Evolutionary conservation across 2,329 filamentous ascomycete genomes (phyloP).

Genomic region (Arthrobotrys musiformis): DNA sequence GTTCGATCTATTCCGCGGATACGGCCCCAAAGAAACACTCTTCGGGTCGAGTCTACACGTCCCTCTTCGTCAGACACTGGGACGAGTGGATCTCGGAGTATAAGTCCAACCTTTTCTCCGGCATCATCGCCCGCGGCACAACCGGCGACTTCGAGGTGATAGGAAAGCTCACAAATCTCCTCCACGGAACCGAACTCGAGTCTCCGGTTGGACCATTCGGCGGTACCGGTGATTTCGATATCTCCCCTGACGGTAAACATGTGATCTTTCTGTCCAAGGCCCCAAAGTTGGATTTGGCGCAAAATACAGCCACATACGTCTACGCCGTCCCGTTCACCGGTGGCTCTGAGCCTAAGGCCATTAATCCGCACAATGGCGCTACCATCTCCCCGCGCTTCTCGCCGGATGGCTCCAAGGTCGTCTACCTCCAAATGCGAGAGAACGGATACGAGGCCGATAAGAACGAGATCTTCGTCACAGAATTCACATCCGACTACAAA

Average conservation of each 20-base stretch:
- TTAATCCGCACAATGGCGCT: slow-evolving; percentile 61
- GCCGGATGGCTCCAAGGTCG: slow-evolving; percentile 75
- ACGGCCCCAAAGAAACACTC: slow-evolving; percentile 71
- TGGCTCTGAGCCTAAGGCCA: slow-evolving; percentile 61
- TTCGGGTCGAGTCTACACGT: slow-evolving; percentile 76
- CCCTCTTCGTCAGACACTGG: slow-evolving; percentile 84
- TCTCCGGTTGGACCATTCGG: slow-evolving; percentile 82
- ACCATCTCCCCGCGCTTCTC: slow-evolving; percentile 70
- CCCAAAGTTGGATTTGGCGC: slow-evolving; percentile 75
- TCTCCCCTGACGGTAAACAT: slow-evolving; percentile 69
- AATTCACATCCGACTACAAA: slow-evolving; percentile 58
- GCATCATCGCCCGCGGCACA: slow-evolving; percentile 67
- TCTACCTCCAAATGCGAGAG: slow-evolving; percentile 81
- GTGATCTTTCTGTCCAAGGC: slow-evolving; percentile 81
- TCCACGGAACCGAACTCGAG: slow-evolving; percentile 71
- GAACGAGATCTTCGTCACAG: slow-evolving; percentile 64
- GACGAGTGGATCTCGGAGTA: slow-evolving; percentile 78
- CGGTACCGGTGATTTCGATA: slow-evolving; percentile 81
- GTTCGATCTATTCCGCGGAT: slow-evolving; percentile 75
- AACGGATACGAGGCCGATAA: slow-evolving; percentile 85
- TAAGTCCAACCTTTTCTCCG: slow-evolving; percentile 78
- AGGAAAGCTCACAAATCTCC: slow-evolving; percentile 69
- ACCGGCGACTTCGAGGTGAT: slow-evolving; percentile 60
- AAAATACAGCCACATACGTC: slow-evolving; percentile 83
- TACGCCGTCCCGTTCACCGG: slow-evolving; percentile 67